These are phyloP conservation scores for Thraustochytrium sp. DNA, from an alignment of 352 stramenopile genomes.

Conservation along the genomic window DNA sequence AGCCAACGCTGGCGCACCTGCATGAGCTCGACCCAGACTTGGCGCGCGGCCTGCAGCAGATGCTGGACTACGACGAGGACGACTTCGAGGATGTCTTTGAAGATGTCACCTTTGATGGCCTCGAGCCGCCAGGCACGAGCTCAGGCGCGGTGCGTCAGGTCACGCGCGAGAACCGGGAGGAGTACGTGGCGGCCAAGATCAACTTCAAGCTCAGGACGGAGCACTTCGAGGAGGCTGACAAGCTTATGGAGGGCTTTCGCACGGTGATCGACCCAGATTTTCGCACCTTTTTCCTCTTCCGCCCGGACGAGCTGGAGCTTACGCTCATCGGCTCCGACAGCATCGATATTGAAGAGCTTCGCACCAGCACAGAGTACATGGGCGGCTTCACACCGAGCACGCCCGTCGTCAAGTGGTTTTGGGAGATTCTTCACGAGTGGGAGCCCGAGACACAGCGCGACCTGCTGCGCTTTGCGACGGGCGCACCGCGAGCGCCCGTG, in stretches of 20 bases:
- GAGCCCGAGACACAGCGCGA: conserved; percentile 57
- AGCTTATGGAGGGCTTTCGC: not conserved
- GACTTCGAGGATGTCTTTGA: not conserved
- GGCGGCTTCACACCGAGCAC: not conserved
- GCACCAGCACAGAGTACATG: not conserved
- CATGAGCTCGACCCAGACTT: not conserved
- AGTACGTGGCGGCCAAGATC: not conserved
- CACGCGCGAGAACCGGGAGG: not conserved
- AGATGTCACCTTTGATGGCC: not conserved
- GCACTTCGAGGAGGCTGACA: not conserved
- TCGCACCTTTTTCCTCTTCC: not conserved
- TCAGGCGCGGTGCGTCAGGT: too few species aligned
- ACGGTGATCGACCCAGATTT: not conserved
- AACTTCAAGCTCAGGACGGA: not conserved
- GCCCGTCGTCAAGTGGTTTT: not conserved
- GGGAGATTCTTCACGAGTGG: not conserved
- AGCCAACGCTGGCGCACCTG: not conserved
- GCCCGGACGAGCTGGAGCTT: not conserved
- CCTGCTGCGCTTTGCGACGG: conserved; percentile 70
- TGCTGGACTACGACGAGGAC: not conserved
- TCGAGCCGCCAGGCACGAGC: not conserved
- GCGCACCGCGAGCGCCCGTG: conserved; percentile 61
- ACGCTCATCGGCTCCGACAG: not conserved
- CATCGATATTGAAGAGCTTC: not conserved
- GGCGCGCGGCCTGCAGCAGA: not conserved